Conservation (phyloP, 139 green algal genomes). For the Volvox africanus region DNA sequence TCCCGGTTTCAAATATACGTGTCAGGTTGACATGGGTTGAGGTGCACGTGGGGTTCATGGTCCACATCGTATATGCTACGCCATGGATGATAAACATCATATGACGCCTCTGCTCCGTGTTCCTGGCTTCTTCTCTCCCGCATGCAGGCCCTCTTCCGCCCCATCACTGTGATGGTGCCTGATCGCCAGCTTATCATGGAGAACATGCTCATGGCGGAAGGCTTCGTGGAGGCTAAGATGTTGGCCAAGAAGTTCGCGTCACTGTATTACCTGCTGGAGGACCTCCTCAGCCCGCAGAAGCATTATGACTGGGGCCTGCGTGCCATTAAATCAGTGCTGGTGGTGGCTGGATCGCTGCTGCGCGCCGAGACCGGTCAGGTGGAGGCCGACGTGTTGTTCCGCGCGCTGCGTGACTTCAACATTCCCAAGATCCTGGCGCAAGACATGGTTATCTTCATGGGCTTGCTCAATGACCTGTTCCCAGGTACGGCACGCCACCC, state of each 20-base stretch:
- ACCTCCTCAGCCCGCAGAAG: slow-evolving; percentile 89
- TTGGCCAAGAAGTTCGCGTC: slow-evolving; percentile 89
- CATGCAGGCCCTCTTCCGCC: slow-evolving; percentile 78
- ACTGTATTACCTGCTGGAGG: slow-evolving; percentile 88
- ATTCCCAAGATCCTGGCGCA: slow-evolving; percentile 86
- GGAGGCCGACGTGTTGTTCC: slow-evolving; percentile 88
- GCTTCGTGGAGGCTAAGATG: slow-evolving; percentile 87
- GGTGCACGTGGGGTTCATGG: too few species aligned
- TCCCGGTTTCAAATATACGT: too few species aligned
- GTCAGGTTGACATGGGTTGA: too few species aligned
- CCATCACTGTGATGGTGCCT: slow-evolving; percentile 91
- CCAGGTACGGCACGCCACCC: slow-evolving; percentile 46
- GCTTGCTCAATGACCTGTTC: slow-evolving; percentile 88
- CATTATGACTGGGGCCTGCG: slow-evolving; percentile 91
- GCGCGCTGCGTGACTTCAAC: slow-evolving; percentile 89
- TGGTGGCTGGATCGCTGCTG: slow-evolving; percentile 84
- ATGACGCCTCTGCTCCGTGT: too few species aligned
- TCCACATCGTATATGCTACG: too few species aligned
- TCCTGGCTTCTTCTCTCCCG: too few species aligned
- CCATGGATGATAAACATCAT: too few species aligned
- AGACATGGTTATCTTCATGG: slow-evolving; percentile 92
- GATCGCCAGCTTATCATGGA: slow-evolving; percentile 91
- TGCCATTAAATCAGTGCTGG: slow-evolving; percentile 89
- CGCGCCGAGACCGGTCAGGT: slow-evolving; percentile 85
- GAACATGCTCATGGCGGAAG: slow-evolving; percentile 93